Conservation (phyloP, 345 rosid species). For the Sonneratia caseolaris region DNA sequence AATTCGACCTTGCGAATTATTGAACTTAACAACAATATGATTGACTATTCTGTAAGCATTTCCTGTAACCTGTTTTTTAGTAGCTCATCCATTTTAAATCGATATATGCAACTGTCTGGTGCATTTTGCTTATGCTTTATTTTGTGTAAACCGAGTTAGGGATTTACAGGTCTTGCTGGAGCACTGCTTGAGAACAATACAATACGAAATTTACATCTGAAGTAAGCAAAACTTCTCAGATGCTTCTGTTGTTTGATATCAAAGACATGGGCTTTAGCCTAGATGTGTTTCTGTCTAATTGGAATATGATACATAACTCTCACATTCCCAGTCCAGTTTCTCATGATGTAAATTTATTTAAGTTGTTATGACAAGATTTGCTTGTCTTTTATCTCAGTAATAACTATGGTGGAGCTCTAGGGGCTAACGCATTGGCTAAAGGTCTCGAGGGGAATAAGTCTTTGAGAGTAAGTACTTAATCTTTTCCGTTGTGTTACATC, state of each 20-base stretch:
- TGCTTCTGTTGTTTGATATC: constrained; percentile 5
- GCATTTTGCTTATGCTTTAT: constrained; percentile 13
- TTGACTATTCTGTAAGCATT: constrained; percentile 84
- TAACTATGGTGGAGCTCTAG: constrained; percentile 93
- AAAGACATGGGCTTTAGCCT: not conserved
- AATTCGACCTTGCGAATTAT: constrained; percentile 63
- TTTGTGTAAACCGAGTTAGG: constrained; percentile 59
- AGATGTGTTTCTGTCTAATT: not conserved
- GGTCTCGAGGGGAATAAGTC: constrained; percentile 88
- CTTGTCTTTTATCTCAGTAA: constrained; percentile 43
- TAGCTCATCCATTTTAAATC: not conserved
- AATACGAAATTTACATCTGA: constrained; percentile 62
- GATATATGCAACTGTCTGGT: constrained; percentile 16
- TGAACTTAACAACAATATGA: constrained; percentile 89
- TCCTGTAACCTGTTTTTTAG: not conserved
- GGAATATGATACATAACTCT: not conserved
- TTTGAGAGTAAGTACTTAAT: constrained; percentile 41
- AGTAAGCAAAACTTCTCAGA: constrained; percentile 41
- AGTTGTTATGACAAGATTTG: constrained; percentile 12
- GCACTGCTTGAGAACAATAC: constrained; percentile 63
- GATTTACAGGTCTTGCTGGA: constrained; percentile 91
- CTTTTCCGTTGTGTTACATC: constrained; percentile 3
- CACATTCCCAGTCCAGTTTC: not conserved
- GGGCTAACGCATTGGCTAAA: constrained; percentile 90
- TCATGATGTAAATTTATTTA: not conserved